Evolutionary conservation across 2,329 filamentous ascomycete species (phyloP), one percentile per base, ranked within the genome.

Genomic region (Knoxdaviesia proteae): DNA sequence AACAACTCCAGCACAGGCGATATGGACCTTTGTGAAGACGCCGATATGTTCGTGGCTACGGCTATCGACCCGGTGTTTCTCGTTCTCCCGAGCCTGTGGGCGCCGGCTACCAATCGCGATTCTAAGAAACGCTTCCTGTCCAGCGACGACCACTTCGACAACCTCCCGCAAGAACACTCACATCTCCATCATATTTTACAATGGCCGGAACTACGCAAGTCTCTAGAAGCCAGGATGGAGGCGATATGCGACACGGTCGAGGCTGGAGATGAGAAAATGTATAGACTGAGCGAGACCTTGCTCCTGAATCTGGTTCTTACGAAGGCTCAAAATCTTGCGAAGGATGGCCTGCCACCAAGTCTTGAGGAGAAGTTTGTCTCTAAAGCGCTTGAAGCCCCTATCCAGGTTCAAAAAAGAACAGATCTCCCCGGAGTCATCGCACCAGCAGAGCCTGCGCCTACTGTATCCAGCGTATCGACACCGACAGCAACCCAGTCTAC

Each of bases 351-450:
- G 7, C 86, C 90, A 2, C 61, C 64, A 6, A 93, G 80, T 50
- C 71, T 98, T 67, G 88, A 94, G 54, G 81, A 90, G 39, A 78
- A 74, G 37, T 92, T 94, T 50, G 74, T 98, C 6, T 71, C 68
- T 42, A 79, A 79, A 52, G 71, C 71, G 2, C 64, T 98, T 5
- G 81, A 90, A 50, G 71, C 77, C 5, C 88, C 90, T 0, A 64
- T 93, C 20, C 20, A 20, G 20, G 20, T 20, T 20, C 20, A 20
- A 20, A 20, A 20, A 20, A 20, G 20, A 20, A 20, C 20, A 20
- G 20, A 20, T 20, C 20, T 20, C 20, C 20, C 20, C 20, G 20
- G 20, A 20, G 20, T 20, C 20, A 20, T 20, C 20, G 20, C 20
- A 20, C 20, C 20, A 20, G 20, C 20, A 20, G 20, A 20, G 20